Percentiles rank a stretch among this genome's conserved stretches.
These are phyloP conservation scores for Pyrrhoderma lamaoense DNA, from an alignment of 1,284 basidiomycete species.

Conservation along the genomic window DNA sequence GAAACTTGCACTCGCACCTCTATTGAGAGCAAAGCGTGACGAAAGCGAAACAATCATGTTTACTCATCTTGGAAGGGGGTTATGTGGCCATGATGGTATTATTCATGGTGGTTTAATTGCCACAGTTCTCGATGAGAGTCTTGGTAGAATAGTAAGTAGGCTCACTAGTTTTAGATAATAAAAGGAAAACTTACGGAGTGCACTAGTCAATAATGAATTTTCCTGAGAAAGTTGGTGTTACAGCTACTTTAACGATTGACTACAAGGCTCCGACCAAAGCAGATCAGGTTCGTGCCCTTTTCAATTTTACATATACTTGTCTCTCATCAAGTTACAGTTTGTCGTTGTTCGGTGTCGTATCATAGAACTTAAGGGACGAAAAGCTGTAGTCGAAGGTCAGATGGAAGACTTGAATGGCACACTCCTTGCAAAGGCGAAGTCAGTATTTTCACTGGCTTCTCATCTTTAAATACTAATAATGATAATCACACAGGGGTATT, in stretches of 20 bases:
- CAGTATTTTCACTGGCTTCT: constrained; percentile 25
- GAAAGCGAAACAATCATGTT: constrained; percentile 66
- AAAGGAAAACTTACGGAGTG: not conserved
- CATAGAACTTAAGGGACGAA: constrained; percentile 65
- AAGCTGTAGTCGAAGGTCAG: constrained; percentile 61
- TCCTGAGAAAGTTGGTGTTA: constrained; percentile 89
- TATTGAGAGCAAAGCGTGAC: constrained; percentile 70
- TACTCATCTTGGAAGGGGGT: constrained; percentile 74
- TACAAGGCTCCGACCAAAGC: constrained; percentile 80
- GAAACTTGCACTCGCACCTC: constrained; percentile 69
- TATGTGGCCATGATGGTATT: constrained; percentile 93
- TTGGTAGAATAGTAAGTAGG: constrained; percentile 71
- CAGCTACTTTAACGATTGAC: constrained; percentile 70
- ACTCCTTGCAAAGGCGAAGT: constrained; percentile 76
- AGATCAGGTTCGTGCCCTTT: constrained; percentile 52
- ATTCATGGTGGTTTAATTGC: constrained; percentile 90
- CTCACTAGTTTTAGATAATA: not conserved
- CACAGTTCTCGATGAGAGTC: constrained; percentile 82
- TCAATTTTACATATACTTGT: not conserved
- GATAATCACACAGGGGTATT: constrained; percentile 34
- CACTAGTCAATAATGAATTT: constrained; percentile 73
- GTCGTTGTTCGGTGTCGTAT: constrained; percentile 65
- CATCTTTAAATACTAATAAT: not conserved
- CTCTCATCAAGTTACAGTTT: constrained; percentile 39
- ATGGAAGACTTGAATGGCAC: constrained; percentile 77